These are phyloP conservation scores for Anthracocystis walkeri DNA, from an alignment of 1,284 basidiomycete genomes.

Conservation along the genomic window DNA sequence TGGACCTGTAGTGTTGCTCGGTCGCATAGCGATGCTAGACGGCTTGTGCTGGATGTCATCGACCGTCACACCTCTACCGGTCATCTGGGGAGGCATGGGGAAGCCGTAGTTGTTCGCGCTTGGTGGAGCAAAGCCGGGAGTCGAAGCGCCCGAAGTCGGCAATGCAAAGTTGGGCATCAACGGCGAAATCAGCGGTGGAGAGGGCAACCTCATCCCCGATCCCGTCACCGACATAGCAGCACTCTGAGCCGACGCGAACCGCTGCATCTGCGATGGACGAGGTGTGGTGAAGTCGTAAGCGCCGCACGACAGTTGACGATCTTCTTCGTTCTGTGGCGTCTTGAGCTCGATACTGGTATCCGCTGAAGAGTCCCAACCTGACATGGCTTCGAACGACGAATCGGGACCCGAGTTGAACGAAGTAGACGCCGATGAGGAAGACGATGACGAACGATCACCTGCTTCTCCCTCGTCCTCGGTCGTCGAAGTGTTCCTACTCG, in stretches of 20 bases:
- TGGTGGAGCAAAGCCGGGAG: constrained; percentile 20
- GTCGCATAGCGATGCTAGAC: constrained; percentile 7
- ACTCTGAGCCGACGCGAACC: constrained; percentile 35
- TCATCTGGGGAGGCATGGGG: constrained; percentile 11
- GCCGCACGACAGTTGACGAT: constrained; percentile 27
- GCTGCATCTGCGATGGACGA: constrained; percentile 41
- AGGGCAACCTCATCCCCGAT: constrained; percentile 30
- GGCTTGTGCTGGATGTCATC: constrained; percentile 49
- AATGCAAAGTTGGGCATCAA: constrained; percentile 43
- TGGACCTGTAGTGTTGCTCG: background rate
- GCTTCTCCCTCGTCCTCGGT: constrained; percentile 32
- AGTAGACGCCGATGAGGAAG: constrained; percentile 13
- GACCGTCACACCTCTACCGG: constrained; percentile 17
- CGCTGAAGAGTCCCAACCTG: constrained; percentile 39
- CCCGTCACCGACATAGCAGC: constrained; percentile 7
- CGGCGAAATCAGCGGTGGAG: constrained; percentile 39
- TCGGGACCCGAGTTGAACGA: constrained; percentile 38
- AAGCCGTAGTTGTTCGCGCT: constrained; percentile 24
- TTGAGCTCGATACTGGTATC: constrained; percentile 34
- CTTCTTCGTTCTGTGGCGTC: constrained; percentile 42
- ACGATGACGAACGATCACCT: constrained; percentile 30
- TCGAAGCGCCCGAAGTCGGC: constrained; percentile 28
- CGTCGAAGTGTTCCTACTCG: constrained; percentile 7
- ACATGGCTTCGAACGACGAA: constrained; percentile 43
- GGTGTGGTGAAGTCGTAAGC: constrained; percentile 45